Evolutionary conservation across 352 stramenopile species (phyloP).

Genomic region (Pythium dissimile): DNA sequence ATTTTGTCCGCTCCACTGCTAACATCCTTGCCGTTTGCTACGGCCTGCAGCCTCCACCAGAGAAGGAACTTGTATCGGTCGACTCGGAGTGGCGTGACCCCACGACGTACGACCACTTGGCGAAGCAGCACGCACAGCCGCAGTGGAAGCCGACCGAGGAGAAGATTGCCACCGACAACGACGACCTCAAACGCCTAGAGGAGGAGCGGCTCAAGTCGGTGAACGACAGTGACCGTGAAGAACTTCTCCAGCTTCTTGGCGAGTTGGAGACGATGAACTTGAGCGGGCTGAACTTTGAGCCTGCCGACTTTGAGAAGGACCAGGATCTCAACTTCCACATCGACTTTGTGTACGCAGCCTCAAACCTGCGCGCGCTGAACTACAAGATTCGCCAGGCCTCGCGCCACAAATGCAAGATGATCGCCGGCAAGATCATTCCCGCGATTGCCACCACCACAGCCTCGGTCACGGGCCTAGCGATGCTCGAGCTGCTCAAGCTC

Average conservation of each 20-base stretch:
- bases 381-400: constrained; percentile 82
- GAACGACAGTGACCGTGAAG: constrained; percentile 56
- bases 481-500: constrained; percentile 89
- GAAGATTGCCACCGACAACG: constrained; percentile 71
- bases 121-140: constrained; percentile 33
- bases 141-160: constrained; percentile 72
- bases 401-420: constrained; percentile 95
- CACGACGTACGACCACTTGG: constrained; percentile 58
- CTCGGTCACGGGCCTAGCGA: constrained; percentile 97
- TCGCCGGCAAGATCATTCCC: constrained; percentile 99
- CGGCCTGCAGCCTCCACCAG: constrained; percentile 63
- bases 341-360: constrained; percentile 96
- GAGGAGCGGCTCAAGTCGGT: constrained; percentile 37
- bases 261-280: constrained; percentile 64
- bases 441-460: constrained; percentile 99
- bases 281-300: constrained; percentile 57
- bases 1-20: constrained; percentile 75
- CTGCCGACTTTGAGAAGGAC: constrained; percentile 98
- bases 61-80: constrained; percentile 60
- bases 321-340: constrained; percentile 95
- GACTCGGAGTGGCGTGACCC: constrained; percentile 84
- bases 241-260: constrained; percentile 66
- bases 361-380: constrained; percentile 94
- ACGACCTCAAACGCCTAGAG: constrained; percentile 48
- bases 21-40: constrained; percentile 83